Evolutionary conservation across 176 grass and related monocot genomes (phyloP), one percentile per base, ranked within the genome.

Genomic region (Oryza longistaminata): DNA sequence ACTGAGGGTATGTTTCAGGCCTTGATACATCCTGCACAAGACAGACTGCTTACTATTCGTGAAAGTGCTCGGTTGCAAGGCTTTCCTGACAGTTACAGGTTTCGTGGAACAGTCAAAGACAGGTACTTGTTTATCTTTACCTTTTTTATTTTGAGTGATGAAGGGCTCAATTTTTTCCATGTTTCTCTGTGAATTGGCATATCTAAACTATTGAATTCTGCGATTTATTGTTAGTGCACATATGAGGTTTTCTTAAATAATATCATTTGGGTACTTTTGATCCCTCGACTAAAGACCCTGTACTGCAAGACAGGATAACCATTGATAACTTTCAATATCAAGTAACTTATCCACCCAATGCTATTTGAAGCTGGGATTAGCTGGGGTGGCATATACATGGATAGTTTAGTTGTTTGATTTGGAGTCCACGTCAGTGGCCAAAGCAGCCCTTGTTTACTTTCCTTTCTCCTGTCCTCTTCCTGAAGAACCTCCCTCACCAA

Each of bases 1-100:
- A 17, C 34, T 85, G 45, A 83, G 65, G 73, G 70, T 85, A 73
- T 79, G 24, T 79, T 90, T 49, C 71, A 95, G 96, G 91, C 91
- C 39, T 87, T 95, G 81, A 71, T 95, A 88, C 96, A 95, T 88
- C 96, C 96, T 81, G 91, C 86, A 72, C 93, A 98, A 86, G 87
- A 98, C 13, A 88, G 96, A 53, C 75, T 85, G 0, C 93, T 98
- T 65, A 98, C 93, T 77, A 83, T 95, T 70, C 89, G 96, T 82
- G 93, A 98, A 89, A 86, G 89, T 66, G 96, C 96, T 71, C 92
- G 96, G 67, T 87, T 98, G 80, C 96, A 98, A 92, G 96, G 91
- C 49, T 95, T 98, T 83, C 96, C 96, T 84, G 93, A 98, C 68
- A 87, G 71, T 68, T 98, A 92, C 87, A 90, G 93, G 73, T 98